A percentile compares a stretch with the other conserved stretches of the same genome.
These are phyloP conservation scores for Rhytidiadelphus loreus DNA, from an alignment of 225 moss, liverwort and hornwort genomes.

Conservation along the genomic window DNA sequence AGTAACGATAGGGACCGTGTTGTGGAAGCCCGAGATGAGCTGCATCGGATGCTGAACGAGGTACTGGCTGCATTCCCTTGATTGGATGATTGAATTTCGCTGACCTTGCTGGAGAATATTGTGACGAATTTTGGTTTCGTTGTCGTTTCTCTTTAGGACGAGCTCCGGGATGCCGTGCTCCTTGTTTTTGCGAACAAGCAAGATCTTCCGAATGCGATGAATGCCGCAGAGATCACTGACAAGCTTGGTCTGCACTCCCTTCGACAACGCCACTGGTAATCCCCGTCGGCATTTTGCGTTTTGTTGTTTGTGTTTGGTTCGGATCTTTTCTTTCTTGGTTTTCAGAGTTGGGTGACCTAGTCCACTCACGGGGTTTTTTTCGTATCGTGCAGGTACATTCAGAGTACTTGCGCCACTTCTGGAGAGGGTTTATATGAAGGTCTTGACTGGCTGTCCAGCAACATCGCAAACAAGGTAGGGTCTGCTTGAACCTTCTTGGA, in stretches of 20 bases:
- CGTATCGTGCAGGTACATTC: constrained; percentile 15
- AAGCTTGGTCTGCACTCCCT: constrained; percentile 88
- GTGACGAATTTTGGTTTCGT: background rate
- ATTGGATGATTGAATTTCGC: background rate
- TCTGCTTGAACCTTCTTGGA: background rate
- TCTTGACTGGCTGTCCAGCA: constrained; percentile 86
- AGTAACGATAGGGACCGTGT: constrained; percentile 86
- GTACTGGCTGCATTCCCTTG: background rate
- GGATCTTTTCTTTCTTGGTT: background rate
- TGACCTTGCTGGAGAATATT: fast-evolving
- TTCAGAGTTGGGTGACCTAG: background rate
- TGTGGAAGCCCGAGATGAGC: constrained; percentile 87
- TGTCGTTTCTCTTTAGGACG: constrained; percentile 24
- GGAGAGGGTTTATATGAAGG: constrained; percentile 43
- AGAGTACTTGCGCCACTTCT: constrained; percentile 84
- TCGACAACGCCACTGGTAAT: constrained; percentile 85
- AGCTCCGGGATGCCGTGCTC: constrained; percentile 81
- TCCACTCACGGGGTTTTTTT: background rate
- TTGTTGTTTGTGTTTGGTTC: background rate
- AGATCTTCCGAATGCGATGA: constrained; percentile 95
- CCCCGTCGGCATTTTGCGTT: background rate
- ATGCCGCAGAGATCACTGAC: constrained; percentile 90
- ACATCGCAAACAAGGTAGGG: constrained; percentile 77
- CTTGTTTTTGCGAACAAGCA: constrained; percentile 95
- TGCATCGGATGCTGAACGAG: constrained; percentile 94